These are phyloP conservation scores for Physcia stellaris DNA, from an alignment of 495 filamentous ascomycete genomes.

Conservation along the genomic window DNA sequence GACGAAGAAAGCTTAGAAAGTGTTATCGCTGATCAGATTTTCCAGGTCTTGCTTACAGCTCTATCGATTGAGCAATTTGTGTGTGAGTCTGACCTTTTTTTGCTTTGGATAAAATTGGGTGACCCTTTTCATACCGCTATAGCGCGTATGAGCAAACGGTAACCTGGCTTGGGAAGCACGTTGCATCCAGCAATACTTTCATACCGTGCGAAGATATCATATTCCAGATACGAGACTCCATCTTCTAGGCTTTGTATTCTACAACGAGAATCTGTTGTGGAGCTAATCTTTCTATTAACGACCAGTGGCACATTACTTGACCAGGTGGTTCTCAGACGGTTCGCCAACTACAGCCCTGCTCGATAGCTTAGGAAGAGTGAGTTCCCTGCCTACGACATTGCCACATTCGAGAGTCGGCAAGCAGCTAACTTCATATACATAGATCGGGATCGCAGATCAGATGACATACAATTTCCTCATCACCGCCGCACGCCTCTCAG, in stretches of 20 bases:
- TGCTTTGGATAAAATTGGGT: no score
- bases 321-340: neutral
- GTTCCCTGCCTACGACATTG: no score
- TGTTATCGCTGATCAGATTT: neutral
- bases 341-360: neutral
- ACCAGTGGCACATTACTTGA: neutral
- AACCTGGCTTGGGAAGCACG: no score
- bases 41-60: conserved; percentile 1
- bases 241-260: no score
- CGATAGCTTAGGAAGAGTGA: neutral
- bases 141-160: no score
- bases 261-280: neutral
- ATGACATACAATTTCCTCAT: conserved; percentile 6
- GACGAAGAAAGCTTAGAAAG: neutral
- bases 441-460: conserved; percentile 4
- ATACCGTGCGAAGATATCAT: no score
- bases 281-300: neutral
- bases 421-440: neutral
- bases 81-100: neutral
- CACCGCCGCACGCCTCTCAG: conserved; percentile 7
- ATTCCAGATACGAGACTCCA: no score
- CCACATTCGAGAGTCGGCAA: neutral
- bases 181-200: no score
- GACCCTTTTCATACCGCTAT: no score
- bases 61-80: conserved; percentile 3